Percentiles rank a stretch among this genome's conserved stretches.
Evolutionary conservation across 2,329 filamentous ascomycete genomes (phyloP).

Genomic region (Microdochium nivale): DNA sequence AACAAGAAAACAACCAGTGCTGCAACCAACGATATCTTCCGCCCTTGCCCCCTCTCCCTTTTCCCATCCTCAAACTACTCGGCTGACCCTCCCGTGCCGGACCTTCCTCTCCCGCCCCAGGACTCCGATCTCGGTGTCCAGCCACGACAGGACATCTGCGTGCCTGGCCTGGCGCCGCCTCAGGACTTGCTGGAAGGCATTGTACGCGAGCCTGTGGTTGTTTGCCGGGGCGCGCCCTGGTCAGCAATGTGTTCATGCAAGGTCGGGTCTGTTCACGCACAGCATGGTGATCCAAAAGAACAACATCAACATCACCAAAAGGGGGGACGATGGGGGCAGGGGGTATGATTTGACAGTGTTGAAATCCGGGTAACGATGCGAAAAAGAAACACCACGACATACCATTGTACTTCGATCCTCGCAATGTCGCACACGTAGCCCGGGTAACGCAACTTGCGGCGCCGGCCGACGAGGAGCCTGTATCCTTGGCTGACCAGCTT

Average conservation of each 20-base stretch:
- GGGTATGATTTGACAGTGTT: conserved; percentile 4
- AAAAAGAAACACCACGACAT: conserved; percentile 20
- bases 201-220: conserved; percentile 62
- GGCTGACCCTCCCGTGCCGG: conserved; percentile 4
- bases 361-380: too few species aligned
- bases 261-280: too few species aligned
- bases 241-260: too few species aligned
- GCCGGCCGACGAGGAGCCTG: conserved; percentile 51
- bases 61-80: not conserved
- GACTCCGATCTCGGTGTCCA: conserved; percentile 39
- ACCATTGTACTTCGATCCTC: conserved; percentile 53
- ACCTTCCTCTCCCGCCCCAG: conserved; percentile 25
- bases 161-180: conserved; percentile 64
- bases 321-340: too few species aligned
- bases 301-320: too few species aligned
- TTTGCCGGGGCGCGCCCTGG: too few species aligned
- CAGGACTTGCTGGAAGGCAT: conserved; percentile 63
- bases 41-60: not conserved
- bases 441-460: conserved; percentile 33
- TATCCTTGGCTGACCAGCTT: conserved; percentile 58
- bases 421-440: conserved; percentile 52
- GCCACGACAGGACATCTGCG: conserved; percentile 56
- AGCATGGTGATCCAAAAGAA: too few species aligned
- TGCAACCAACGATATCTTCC: too few species aligned
- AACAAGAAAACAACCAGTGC: too few species aligned